Evolutionary conservation across 2,329 filamentous ascomycete genomes (phyloP).

Genomic region (Diplodia seriata): DNA sequence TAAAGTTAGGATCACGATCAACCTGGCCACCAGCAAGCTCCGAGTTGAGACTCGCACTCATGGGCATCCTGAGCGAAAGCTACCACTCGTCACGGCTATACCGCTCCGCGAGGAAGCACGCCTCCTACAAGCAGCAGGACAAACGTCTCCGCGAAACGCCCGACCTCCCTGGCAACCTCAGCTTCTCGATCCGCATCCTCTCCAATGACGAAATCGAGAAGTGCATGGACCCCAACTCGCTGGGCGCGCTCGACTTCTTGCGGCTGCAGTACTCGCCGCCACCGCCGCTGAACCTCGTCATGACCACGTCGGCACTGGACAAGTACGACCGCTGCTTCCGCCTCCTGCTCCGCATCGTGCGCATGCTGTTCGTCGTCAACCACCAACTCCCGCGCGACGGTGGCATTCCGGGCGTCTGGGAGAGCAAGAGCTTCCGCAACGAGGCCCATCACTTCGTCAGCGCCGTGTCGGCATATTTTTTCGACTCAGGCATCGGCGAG

Average conservation of each 20-base stretch:
- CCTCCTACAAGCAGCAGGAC: slow-evolving; percentile 23
- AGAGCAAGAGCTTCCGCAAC: slow-evolving; percentile 63
- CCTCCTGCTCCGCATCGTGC: slow-evolving; percentile 74
- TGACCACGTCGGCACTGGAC: slow-evolving; percentile 72
- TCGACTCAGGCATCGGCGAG: slow-evolving; percentile 75
- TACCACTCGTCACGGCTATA: slow-evolving; percentile 58
- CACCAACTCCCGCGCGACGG: slow-evolving; percentile 46
- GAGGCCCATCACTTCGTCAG: slow-evolving; percentile 83
- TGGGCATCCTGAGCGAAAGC: slow-evolving; percentile 81
- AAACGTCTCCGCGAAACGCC: slow-evolving; percentile 23
- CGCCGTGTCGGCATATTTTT: slow-evolving; percentile 76
- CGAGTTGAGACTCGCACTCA: slow-evolving; percentile 86
- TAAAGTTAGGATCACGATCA: slow-evolving; percentile 80
- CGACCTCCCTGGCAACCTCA: slow-evolving; percentile 53
- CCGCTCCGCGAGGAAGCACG: slow-evolving; percentile 37
- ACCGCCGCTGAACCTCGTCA: slow-evolving; percentile 71
- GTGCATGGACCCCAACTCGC: slow-evolving; percentile 80
- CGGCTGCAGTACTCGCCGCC: slow-evolving; percentile 84
- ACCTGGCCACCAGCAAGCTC: slow-evolving; percentile 95
- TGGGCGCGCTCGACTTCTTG: slow-evolving; percentile 93
- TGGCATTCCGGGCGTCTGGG: background rate
- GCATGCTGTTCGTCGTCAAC: slow-evolving; percentile 76
- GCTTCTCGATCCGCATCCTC: slow-evolving; percentile 84
- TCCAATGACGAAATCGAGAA: slow-evolving; percentile 78
- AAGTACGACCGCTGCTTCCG: slow-evolving; percentile 90